These are phyloP conservation scores for Leersia perrieri DNA, from an alignment of 176 grass and related monocot species.

Conservation along the genomic window DNA sequence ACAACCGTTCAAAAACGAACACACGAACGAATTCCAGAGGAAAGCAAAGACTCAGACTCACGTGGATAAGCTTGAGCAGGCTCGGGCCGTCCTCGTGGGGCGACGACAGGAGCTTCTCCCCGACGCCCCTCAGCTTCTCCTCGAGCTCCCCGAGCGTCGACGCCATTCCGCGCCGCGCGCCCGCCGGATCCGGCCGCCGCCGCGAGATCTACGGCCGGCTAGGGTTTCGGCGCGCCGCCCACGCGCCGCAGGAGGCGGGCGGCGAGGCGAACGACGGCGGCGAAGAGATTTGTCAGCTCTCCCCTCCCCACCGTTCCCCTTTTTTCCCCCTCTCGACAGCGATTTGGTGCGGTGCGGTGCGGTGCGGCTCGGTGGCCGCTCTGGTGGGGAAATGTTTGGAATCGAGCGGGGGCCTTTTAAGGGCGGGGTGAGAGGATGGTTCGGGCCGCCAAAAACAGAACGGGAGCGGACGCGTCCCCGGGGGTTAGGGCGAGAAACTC, in stretches of 20 bases:
- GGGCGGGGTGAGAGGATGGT: too few species aligned
- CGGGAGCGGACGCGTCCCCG: not conserved
- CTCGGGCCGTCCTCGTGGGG: conserved; percentile 35
- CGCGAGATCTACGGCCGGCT: conserved; percentile 41
- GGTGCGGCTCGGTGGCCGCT: not conserved
- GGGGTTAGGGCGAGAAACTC: not conserved
- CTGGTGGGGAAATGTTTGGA: conserved; percentile 1
- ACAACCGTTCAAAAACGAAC: not conserved
- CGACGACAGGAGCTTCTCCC: conserved; percentile 39
- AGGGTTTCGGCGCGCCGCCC: conserved; percentile 44
- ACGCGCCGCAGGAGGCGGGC: not conserved
- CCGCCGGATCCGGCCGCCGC: conserved; percentile 20
- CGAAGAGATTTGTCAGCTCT: not conserved
- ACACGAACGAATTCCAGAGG: not conserved
- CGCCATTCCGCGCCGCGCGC: conserved; percentile 23
- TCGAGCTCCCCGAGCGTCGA: conserved; percentile 16
- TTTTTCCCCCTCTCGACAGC: not conserved
- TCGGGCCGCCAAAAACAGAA: not conserved
- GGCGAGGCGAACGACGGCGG: not conserved
- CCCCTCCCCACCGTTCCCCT: not conserved
- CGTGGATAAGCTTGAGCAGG: conserved; percentile 62
- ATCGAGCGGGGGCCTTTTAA: conserved; percentile 39
- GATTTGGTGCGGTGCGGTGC: conserved; percentile 26
- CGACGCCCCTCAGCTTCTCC: conserved; percentile 45
- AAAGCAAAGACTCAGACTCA: conserved; percentile 37